Base-by-base conservation (phyloP, 2,329 filamentous ascomycete genomes). In the Verticillium zaregamsianum region DNA sequence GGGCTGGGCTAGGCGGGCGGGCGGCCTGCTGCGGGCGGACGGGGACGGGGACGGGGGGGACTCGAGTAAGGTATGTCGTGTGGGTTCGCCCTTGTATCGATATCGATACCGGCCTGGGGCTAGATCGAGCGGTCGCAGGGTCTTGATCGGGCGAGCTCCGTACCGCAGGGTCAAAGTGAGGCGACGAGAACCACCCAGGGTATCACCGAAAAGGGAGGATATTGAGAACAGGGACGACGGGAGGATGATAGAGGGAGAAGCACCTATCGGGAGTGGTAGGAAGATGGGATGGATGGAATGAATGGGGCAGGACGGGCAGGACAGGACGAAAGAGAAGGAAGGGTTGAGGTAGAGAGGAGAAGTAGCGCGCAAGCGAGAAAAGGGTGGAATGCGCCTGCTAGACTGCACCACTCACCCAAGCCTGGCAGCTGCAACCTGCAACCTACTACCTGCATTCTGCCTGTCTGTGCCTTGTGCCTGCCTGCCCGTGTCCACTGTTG, bases 381-480 rank as follows among this genome's bases (percentile, higher is more conserved):
- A 49, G 20, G 60, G 57, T 58, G 11, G 69, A 72, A 61, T 40
- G 37, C 17, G 37, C 37, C 37, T 40, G 37, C 37, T 35, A 7
- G 15, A 17, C 37, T 20, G 37, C 4, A 40, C 14, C 14, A 40
- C 37, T 40, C 14, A 5, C 37, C 15, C 28, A 4, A 28, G 4
- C 28, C 28, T 28, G 28, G 28, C 28, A 28, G 28, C 28, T 28
- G 28, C 28, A 28, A 5, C 28, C 28, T 28, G 28, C 28, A 28
- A 28, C 28, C 28, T 28, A 28, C 28, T 28, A 5, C 28, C 28
- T 28, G 28, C 28, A 28, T 28, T 15, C 45, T 25, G 20, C 45
- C n/a, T 25, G 9, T n/a, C n/a, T 23, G 40, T 49, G 33, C 33
- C 33, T 35, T 35, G 33, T 35, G 33, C 33, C 33, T 35, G 33